Percentiles rank a stretch among this genome's conserved stretches.
These are phyloP conservation scores for Suillus cothurnatus DNA, from an alignment of 768 basidiomycete genomes.

Conservation along the genomic window DNA sequence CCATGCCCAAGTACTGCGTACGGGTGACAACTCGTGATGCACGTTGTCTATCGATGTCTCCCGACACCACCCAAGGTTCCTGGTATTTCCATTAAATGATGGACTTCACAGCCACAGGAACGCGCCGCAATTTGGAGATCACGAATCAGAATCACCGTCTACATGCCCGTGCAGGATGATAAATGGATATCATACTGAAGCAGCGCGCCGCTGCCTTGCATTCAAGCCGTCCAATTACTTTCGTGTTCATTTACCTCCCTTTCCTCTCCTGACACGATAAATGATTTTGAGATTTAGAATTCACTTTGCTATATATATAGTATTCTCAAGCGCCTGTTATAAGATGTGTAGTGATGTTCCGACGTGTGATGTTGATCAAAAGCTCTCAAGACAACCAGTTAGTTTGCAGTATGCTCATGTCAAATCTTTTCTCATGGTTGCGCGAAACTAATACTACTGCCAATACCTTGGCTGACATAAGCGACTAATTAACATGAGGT, in stretches of 20 bases:
- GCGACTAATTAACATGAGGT: neutral
- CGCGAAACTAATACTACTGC: neutral
- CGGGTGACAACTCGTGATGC: neutral
- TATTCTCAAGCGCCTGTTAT: neutral
- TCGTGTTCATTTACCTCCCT: neutral
- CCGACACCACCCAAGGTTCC: neutral
- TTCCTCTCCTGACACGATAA: neutral
- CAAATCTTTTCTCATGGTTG: neutral
- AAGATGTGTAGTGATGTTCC: neutral
- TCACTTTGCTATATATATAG: neutral
- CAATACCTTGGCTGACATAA: constrained; percentile 9
- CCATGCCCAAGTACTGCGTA: neutral
- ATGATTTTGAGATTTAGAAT: neutral
- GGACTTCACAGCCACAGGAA: neutral
- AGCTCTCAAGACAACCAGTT: neutral
- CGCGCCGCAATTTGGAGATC: neutral
- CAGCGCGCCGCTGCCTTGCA: neutral
- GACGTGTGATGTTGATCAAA: neutral
- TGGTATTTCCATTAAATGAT: neutral
- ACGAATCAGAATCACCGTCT: neutral
- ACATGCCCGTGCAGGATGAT: neutral
- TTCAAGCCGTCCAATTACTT: neutral
- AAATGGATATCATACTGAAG: neutral
- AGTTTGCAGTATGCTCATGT: neutral
- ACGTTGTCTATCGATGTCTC: neutral